Evolutionary conservation across 257 asterid genomes (phyloP).

Genomic region (Penstemon barbatus): DNA sequence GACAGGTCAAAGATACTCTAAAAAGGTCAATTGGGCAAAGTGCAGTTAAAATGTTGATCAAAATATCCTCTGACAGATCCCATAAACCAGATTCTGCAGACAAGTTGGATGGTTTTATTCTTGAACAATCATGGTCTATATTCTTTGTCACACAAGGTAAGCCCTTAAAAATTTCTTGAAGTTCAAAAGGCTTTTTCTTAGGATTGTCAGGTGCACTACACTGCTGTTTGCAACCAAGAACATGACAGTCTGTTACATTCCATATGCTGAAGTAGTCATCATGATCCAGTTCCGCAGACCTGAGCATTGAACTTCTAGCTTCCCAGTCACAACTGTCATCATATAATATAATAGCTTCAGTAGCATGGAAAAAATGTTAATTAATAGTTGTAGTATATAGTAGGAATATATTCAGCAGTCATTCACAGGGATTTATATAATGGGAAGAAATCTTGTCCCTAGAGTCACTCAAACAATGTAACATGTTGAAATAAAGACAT

Average conservation of each 20-base stretch:
- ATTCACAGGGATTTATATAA: not conserved
- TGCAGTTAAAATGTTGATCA: slow-evolving; percentile 57
- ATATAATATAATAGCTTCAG: slow-evolving; percentile 31
- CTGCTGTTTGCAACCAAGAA: slow-evolving; percentile 58
- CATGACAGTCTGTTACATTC: slow-evolving; percentile 78
- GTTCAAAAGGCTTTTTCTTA: slow-evolving; percentile 75
- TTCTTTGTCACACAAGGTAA: slow-evolving; percentile 64
- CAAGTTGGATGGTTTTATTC: slow-evolving; percentile 52
- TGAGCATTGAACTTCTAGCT: slow-evolving; percentile 61
- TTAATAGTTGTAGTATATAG: not conserved
- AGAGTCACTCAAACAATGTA: slow-evolving; percentile 7
- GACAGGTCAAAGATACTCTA: slow-evolving; percentile 76
- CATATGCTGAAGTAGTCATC: slow-evolving; percentile 49
- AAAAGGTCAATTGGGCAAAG: slow-evolving; percentile 71
- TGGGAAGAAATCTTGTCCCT: slow-evolving; percentile 1
- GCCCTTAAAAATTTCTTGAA: slow-evolving; percentile 85
- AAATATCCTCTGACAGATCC: slow-evolving; percentile 70
- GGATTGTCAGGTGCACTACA: slow-evolving; percentile 65
- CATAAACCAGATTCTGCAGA: slow-evolving; percentile 60
- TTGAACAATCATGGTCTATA: slow-evolving; percentile 44
- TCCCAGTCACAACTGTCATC: slow-evolving; percentile 88
- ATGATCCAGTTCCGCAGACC: slow-evolving; percentile 36
- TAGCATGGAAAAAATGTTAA: slow-evolving; percentile 9
- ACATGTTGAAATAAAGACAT: slow-evolving; percentile 1
- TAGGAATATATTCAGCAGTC: slow-evolving; percentile 10